Percentiles rank a stretch among this genome's conserved stretches.
Conservation (phyloP, 345 rosid species). For the Alliaria petiolata region DNA sequence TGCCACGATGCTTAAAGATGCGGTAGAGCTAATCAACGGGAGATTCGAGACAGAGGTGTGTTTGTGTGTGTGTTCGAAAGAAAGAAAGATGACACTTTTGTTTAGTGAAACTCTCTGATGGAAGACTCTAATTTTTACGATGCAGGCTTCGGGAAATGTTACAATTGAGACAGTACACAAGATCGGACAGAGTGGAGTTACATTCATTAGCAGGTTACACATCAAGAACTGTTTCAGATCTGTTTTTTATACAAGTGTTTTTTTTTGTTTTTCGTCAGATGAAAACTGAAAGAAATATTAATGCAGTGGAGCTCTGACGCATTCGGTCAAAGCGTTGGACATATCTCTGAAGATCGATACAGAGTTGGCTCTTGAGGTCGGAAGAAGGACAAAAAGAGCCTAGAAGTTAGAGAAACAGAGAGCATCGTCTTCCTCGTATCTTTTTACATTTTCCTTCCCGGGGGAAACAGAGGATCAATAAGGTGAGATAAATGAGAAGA, state of each 20-base stretch:
- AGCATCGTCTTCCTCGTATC: background rate
- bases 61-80: too few species aligned
- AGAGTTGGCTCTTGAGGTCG: conserved; percentile 84
- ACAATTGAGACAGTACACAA: conserved; percentile 85
- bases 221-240: background rate
- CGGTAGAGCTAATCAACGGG: conserved; percentile 63
- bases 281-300: background rate
- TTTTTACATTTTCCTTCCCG: background rate
- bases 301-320: conserved; percentile 87
- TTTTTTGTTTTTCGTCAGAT: background rate
- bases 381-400: conserved; percentile 87
- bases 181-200: conserved; percentile 93
- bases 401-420: conserved; percentile 24
- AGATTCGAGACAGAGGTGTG: conserved; percentile 84
- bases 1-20: conserved; percentile 80
- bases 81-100: background rate
- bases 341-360: conserved; percentile 91
- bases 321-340: conserved; percentile 89
- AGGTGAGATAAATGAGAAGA: conserved; percentile 2
- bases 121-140: background rate
- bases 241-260: background rate
- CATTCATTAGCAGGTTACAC: conserved; percentile 83
- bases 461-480: background rate
- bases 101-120: background rate
- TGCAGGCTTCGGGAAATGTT: conserved; percentile 93